Evolutionary conservation across 768 basidiomycete genomes (phyloP), one percentile per base, ranked within the genome.

Genomic region (Mycena alexandri): DNA sequence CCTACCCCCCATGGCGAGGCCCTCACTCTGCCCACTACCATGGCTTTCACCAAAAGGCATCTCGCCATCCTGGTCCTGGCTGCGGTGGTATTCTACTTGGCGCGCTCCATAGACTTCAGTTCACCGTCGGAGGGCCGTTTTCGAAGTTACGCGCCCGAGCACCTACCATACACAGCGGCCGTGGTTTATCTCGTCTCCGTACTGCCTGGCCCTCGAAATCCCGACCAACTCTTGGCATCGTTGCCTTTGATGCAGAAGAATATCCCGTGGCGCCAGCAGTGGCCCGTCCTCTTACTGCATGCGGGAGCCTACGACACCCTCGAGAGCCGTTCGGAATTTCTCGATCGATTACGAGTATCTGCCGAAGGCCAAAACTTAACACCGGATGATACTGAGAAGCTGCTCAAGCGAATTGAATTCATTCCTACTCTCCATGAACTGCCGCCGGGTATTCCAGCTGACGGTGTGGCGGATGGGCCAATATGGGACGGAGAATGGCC

Each of bases 231-330:
- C 7, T 33, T 62, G 22, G 6, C 7, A 1, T 53, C 61, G 29
- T 36, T 62, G 10, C 36, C 61, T 16, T 41, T 52, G 12, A 62
- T 62, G 61, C 50, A 62, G 50, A 53, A 5, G 42, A 52, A 62
- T 29, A 53, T 62, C 16, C 61, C 61, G 9, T 62, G 61, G 61
- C 61, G 61, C 1, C 25, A 62, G 12, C 61, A 62, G 51, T 62
- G 61, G 61, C 61, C 61, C 21, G 51, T 62, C 6, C 38, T 62
- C 41, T 50, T 62, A 1, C 61, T 62, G 4, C 61, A 62, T 19
- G 61, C 61, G 14, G 61, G 61, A 5, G 50, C 50, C 8, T 52
- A 52, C 38, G 51, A 42, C 25, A 43, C 38, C 2, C 2, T 22
- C 16, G 61, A 62, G 6, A 62, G 50, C 25, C 61, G 52, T 21